Base-by-base conservation (phyloP, 768 basidiomycete genomes). In the Kwoniella europaea region DNA sequence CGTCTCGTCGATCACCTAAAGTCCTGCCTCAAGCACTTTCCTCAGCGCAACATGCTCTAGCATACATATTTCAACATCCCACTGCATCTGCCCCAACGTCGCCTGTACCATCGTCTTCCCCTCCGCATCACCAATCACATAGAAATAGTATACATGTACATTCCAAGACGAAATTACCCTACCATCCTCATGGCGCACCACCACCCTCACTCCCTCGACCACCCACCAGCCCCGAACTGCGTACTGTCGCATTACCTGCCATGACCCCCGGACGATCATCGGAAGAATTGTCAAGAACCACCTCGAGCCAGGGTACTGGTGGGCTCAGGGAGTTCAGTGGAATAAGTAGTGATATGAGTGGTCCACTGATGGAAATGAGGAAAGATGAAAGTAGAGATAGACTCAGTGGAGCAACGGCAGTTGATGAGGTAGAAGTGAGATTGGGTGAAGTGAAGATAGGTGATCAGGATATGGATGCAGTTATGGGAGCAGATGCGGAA, bases 31-130 rank as follows among this genome's bases (percentile, higher is more conserved):
- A 29, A 53, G 22, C 66, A 4, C 10, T 62, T 2, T 42, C 50
- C 10, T 56, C 70, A n/a, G 64, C 58, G 15, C 69, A 66, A 18
- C 64, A 65, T 62, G 52, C 69, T 16, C 20, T 65, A 5, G 63
- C 63, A 29, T 61, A 70, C 20, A 42, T 70, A 53, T 35, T 58
- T 35, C 76, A 71, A 53, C 74, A 76, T 55, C 72, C 74, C 10
- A 77, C 67, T n/a, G 72, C 74, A 9, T 77, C 76, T 3, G 74
- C 72, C 35, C 74, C 78, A 5, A 69, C 73, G 5, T 76, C 78
- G 16, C 78, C 76, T 27, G 42, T 65, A 18, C 65, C 58, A 3
- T 24, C 59, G 13, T 60, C 44, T 22, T 56, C 61, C 0, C 52
- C 68, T 20, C 13, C 60, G 12, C 46, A 50, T 18, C 46, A 10